These are phyloP conservation scores for Rosa lucieae DNA, from an alignment of 306 rosid species.

Conservation along the genomic window DNA sequence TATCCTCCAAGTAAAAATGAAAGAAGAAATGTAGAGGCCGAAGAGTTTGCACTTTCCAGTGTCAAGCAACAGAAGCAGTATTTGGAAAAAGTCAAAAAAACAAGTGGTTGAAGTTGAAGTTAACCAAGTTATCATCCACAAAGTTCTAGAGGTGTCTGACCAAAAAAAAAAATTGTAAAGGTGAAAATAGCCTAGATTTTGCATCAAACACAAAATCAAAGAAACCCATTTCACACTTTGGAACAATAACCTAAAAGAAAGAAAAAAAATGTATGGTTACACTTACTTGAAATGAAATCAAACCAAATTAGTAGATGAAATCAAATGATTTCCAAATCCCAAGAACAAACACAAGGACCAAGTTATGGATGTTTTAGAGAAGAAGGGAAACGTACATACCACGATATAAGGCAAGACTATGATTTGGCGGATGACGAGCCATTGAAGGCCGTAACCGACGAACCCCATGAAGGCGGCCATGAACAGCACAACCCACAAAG, in stretches of 20 bases:
- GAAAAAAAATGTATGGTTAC: background rate
- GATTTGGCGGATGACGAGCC: conserved; percentile 60
- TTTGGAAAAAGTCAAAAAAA: no score
- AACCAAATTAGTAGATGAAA: background rate
- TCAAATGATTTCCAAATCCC: background rate
- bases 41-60: background rate
- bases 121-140: background rate
- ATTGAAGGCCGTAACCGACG: conserved; percentile 75
- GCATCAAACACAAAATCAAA: background rate
- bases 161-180: no score
- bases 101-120: background rate
- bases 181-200: background rate
- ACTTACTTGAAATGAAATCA: background rate
- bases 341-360: background rate
- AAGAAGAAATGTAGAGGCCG: background rate
- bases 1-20: background rate
- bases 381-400: conserved; percentile 49
- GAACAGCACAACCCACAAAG: conserved; percentile 61
- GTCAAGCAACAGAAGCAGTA: background rate
- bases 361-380: background rate
- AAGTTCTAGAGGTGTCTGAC: no score
- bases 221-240: background rate
- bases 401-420: conserved; percentile 68
- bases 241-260: background rate
- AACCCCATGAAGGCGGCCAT: conserved; percentile 78